phyloP scores from a whole-genome alignment of 2,329 filamentous ascomycete genomes.

The Talaromyces sp. region DNA sequence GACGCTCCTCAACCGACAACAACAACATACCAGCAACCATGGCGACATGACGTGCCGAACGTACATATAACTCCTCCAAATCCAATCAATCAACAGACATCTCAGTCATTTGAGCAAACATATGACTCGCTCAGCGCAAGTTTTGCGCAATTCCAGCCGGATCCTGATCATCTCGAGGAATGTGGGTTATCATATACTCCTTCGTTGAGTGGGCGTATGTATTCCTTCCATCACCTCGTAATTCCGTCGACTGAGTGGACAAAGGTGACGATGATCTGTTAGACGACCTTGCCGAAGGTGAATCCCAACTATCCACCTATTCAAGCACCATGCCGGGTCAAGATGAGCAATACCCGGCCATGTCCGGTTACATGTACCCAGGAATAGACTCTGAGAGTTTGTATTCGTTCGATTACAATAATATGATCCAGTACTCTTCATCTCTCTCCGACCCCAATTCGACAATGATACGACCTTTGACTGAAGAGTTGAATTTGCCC shows the following conservation, averaged over 20 bases:
- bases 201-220: constrained; percentile 8
- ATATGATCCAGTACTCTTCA: background rate
- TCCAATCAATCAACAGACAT: background rate
- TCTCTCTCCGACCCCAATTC: background rate
- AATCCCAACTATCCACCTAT: background rate
- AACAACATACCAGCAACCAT: background rate
- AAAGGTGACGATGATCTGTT: background rate
- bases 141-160: background rate
- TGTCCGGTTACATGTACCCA: background rate
- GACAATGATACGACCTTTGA: background rate
- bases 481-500: background rate
- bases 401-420: background rate
- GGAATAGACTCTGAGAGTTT: background rate
- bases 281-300: background rate
- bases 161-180: background rate
- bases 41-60: background rate
- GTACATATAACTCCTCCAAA: background rate
- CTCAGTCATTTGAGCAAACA: background rate
- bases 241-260: background rate
- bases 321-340: background rate
- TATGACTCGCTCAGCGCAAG: background rate
- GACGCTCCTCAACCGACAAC: background rate
- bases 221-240: background rate
- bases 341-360: background rate
- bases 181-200: background rate